Percentiles rank a stretch among this genome's conserved stretches.
phyloP scores from a whole-genome alignment of 805 yeast genomes.

The Barnettozyma siamensis region DNA sequence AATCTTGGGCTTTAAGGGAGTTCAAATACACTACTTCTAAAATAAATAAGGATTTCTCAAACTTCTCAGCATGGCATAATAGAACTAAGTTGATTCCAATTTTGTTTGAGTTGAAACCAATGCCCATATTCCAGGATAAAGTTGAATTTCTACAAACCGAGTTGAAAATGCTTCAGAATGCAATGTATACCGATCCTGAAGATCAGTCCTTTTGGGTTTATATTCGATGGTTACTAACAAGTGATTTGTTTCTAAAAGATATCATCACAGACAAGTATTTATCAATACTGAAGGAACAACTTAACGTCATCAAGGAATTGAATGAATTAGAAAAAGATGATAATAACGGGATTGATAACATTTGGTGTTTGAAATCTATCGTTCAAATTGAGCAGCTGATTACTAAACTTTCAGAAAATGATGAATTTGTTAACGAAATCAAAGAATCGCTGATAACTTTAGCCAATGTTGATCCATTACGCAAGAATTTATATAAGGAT shows the following conservation, averaged over 20 bases:
- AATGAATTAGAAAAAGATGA: conserved; percentile 71
- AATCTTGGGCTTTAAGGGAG: conserved; percentile 42
- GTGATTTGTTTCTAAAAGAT: conserved; percentile 25
- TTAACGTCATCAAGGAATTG: conserved; percentile 50
- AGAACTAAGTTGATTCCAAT: conserved; percentile 63
- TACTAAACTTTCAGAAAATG: conserved; percentile 14
- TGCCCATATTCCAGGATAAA: conserved; percentile 25
- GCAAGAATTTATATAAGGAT: conserved; percentile 54
- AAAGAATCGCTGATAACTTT: conserved; percentile 36
- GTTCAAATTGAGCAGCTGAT: conserved; percentile 38
- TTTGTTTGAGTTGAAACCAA: conserved; percentile 31
- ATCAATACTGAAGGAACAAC: conserved; percentile 39
- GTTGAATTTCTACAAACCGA: conserved; percentile 46
- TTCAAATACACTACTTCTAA: conserved; percentile 71
- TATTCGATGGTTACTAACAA: conserved; percentile 65
- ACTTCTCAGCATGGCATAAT: conserved; percentile 95
- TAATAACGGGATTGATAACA: conserved; percentile 46
- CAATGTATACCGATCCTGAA: conserved; percentile 87
- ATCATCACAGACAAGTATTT: conserved; percentile 28
- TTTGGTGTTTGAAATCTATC: conserved; percentile 70
- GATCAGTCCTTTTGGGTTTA: conserved; percentile 94
- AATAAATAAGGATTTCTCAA: conserved; percentile 80
- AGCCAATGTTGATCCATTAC: conserved; percentile 54
- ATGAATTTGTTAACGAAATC: conserved; percentile 25
- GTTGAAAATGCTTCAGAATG: conserved; percentile 65